A percentile compares a stretch with the other conserved stretches of the same genome.
Conservation (phyloP, 2,329 filamentous ascomycete genomes). For the Hypocrella siamensis region DNA sequence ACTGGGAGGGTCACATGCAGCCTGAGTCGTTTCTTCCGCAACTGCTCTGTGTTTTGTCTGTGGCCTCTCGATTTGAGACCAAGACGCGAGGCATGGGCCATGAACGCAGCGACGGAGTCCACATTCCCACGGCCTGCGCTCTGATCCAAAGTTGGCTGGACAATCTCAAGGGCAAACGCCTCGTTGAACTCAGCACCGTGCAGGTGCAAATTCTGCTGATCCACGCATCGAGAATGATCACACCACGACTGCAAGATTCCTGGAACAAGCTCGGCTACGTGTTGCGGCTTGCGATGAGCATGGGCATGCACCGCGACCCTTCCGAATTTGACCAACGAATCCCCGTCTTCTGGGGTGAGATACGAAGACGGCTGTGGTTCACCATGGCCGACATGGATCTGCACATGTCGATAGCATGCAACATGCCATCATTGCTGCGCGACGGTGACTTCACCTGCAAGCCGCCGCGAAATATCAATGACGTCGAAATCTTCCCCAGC, state of each 20-base stretch:
- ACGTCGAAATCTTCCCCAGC: slow-evolving; percentile 29
- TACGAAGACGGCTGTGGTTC: slow-evolving; percentile 38
- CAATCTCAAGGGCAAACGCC: slow-evolving; percentile 32
- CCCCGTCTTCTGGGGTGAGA: slow-evolving; percentile 34
- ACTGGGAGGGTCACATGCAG: slow-evolving; percentile 32
- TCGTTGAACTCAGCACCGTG: slow-evolving; percentile 35
- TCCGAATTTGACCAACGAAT: slow-evolving; percentile 34
- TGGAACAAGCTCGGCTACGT: slow-evolving; percentile 41
- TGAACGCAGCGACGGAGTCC: slow-evolving; percentile 36
- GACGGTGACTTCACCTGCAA: slow-evolving; percentile 37
- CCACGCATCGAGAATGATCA: slow-evolving; percentile 36
- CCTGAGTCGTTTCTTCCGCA: slow-evolving; percentile 37
- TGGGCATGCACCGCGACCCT: slow-evolving; percentile 42
- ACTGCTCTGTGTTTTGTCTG: slow-evolving; percentile 34
- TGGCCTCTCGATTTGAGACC: slow-evolving; percentile 36
- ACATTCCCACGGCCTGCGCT: slow-evolving; percentile 40
- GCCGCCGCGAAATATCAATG: slow-evolving; percentile 37
- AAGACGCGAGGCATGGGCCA: slow-evolving; percentile 32
- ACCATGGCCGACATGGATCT: slow-evolving; percentile 41
- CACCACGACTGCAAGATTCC: slow-evolving; percentile 30
- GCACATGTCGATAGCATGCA: slow-evolving; percentile 35
- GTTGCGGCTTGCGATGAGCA: slow-evolving; percentile 41
- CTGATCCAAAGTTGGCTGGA: slow-evolving; percentile 39
- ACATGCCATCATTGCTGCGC: slow-evolving; percentile 33
- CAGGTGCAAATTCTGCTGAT: slow-evolving; percentile 38